These are phyloP conservation scores for Aspergillus sp. DNA, from an alignment of 2,329 filamentous ascomycete genomes.

Conservation along the genomic window DNA sequence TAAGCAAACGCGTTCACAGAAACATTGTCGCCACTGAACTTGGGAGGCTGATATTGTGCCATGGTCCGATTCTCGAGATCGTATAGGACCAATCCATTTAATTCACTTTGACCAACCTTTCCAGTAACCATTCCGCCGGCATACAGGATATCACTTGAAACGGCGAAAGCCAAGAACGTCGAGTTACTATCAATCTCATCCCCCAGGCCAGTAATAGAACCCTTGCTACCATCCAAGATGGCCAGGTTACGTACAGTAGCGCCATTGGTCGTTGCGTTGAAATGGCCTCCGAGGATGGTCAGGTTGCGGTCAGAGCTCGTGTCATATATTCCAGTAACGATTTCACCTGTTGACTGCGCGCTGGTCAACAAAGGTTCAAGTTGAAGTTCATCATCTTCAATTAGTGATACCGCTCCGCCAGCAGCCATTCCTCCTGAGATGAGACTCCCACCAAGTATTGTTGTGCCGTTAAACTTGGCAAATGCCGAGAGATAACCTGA, in stretches of 20 bases:
- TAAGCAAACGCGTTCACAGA: constrained; percentile 75
- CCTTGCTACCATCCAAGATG: constrained; percentile 75
- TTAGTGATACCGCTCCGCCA: constrained; percentile 70
- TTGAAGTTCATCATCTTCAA: constrained; percentile 36
- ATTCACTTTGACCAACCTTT: constrained; percentile 56
- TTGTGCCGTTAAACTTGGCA: constrained; percentile 56
- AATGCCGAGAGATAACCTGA: constrained; percentile 71
- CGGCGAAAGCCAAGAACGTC: constrained; percentile 69
- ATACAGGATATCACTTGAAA: constrained; percentile 69
- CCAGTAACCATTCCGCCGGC: constrained; percentile 81
- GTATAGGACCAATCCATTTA: constrained; percentile 78
- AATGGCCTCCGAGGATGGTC: constrained; percentile 86
- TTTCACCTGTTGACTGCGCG: constrained; percentile 23
- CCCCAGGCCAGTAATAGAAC: constrained; percentile 68
- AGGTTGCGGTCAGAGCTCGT: constrained; percentile 69
- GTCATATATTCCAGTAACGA: constrained; percentile 80
- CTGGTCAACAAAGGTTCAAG: constrained; percentile 51
- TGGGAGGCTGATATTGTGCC: constrained; percentile 67
- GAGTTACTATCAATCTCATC: constrained; percentile 67
- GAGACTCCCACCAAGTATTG: constrained; percentile 81
- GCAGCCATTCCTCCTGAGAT: constrained; percentile 71
- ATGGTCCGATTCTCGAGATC: constrained; percentile 68
- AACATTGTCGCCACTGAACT: constrained; percentile 67
- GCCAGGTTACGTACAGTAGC: constrained; percentile 75
- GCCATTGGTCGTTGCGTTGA: constrained; percentile 67